These are phyloP conservation scores for Oryza longistaminata DNA, from an alignment of 176 grass and related monocot species.

Conservation along the genomic window DNA sequence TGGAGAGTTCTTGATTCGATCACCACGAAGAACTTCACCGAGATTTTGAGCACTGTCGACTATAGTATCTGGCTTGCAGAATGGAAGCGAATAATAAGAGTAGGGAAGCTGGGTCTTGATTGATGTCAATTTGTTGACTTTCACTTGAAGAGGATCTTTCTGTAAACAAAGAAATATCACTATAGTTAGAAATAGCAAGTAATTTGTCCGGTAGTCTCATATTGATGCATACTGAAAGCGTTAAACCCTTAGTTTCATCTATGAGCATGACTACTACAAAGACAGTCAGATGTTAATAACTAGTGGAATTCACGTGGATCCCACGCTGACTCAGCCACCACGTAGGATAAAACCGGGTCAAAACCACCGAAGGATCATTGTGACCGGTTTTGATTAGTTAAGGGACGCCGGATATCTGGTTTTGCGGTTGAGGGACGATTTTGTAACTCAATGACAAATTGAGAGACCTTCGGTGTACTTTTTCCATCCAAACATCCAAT, in stretches of 20 bases:
- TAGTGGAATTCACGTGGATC: too few species aligned
- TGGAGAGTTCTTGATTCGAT: slow-evolving; percentile 86
- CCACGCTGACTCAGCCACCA: too few species aligned
- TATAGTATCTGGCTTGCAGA: slow-evolving; percentile 69
- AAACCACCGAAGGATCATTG: too few species aligned
- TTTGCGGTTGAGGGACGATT: too few species aligned
- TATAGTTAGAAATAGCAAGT: neutral
- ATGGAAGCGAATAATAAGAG: slow-evolving; percentile 89
- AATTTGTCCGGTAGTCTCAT: neutral
- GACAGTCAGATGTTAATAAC: slow-evolving; percentile 4
- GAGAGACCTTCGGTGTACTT: too few species aligned
- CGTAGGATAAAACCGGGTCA: too few species aligned
- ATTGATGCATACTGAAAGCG: neutral
- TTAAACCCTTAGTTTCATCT: neutral
- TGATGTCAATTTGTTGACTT: slow-evolving; percentile 89
- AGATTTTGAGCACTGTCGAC: slow-evolving; percentile 88
- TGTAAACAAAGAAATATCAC: slow-evolving; percentile 34
- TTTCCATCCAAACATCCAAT: too few species aligned
- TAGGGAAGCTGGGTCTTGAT: slow-evolving; percentile 93
- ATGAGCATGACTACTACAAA: neutral
- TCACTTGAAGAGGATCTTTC: slow-evolving; percentile 68
- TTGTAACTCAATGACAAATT: too few species aligned
- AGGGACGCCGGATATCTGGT: too few species aligned
- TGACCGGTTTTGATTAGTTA: too few species aligned
- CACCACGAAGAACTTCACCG: slow-evolving; percentile 87